Evolutionary conservation across 208 protist species (phyloP), one percentile per base, ranked within the genome.

Genomic region (Trypanosoma scelopori): DNA sequence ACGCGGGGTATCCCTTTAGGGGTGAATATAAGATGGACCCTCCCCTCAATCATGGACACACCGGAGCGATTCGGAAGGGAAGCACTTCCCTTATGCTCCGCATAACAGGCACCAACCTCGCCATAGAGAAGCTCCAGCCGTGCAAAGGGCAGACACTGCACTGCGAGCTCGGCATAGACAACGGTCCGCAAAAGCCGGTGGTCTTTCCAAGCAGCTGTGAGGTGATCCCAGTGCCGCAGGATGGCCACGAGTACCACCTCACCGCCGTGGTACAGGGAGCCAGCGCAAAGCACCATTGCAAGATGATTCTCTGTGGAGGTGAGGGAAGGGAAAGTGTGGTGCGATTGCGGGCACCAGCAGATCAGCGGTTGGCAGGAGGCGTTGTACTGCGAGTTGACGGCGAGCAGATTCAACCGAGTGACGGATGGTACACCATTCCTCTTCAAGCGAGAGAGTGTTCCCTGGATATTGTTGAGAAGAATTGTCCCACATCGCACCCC

Each of bases 1-100:
- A 95, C 53, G 75, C 69, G n/a, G 81, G 78, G 25, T 95, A 95
- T 62, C 89, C 89, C 0, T 95, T 95, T 52, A 80, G 85, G 9
- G 89, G 89, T 0, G 73, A 79, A 55, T 84, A 91, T 71, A 71
- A 65, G 23, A 23, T 95, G 22, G 79, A 86, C 16, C 63, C 78
- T 39, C 64, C 45, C 42, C 78, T 95, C 53, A 92, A 91, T 73
- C 89, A 95, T 67, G 89, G 89, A 0, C 89, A 95, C 74, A 82
- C 76, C 59, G 89, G 84, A 6, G 76, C 78, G 13, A 15, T 46
- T 0, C 76, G 68, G 55, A 71, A 76, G n/a, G 59, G 47, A 9
- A 58, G 71, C 5, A 91, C 85, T 0, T 76, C 72, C 45, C 71
- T 94, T 20, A 67, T 64, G 18, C 76, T 92, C 45, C 70, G 76